Percentiles rank a stretch among this genome's conserved stretches.
Conservation (phyloP, 331 rosid genomes). For the Prunus yedoensis region DNA sequence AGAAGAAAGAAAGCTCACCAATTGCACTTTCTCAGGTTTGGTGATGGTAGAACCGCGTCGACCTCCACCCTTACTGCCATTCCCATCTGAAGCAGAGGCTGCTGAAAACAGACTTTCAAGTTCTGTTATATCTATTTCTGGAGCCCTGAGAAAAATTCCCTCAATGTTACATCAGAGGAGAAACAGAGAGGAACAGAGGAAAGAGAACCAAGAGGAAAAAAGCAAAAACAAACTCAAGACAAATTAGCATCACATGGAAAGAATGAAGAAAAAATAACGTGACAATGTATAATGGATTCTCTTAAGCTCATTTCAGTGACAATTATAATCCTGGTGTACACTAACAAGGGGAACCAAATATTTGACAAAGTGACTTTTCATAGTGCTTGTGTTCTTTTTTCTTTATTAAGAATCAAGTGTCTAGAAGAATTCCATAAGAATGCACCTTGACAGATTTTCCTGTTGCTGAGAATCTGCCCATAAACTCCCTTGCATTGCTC, state of each 20-base stretch:
- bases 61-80: slow-evolving; percentile 57
- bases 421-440: slow-evolving; percentile 24
- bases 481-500: slow-evolving; percentile 86
- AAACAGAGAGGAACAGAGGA: neutral
- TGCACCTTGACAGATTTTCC: slow-evolving; percentile 70
- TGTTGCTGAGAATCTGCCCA: slow-evolving; percentile 95
- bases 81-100: slow-evolving; percentile 76
- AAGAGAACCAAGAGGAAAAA: neutral
- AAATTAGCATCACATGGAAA: slow-evolving; percentile 1
- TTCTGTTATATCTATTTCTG: slow-evolving; percentile 96
- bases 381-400: slow-evolving; percentile 8
- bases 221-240: neutral
- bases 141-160: slow-evolving; percentile 62
- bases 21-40: slow-evolving; percentile 92
- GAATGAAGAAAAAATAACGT: neutral
- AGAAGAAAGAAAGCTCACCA: slow-evolving; percentile 51
- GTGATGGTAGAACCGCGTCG: slow-evolving; percentile 85
- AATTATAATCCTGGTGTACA: neutral
- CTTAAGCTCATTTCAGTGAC: neutral
- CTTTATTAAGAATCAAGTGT: neutral
- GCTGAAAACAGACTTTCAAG: slow-evolving; percentile 96
- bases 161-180: slow-evolving; percentile 30
- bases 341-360: neutral
- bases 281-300: neutral
- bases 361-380: neutral